These are phyloP conservation scores for Ustilago sp. DNA, from an alignment of 1,284 basidiomycete species.

Conservation along the genomic window DNA sequence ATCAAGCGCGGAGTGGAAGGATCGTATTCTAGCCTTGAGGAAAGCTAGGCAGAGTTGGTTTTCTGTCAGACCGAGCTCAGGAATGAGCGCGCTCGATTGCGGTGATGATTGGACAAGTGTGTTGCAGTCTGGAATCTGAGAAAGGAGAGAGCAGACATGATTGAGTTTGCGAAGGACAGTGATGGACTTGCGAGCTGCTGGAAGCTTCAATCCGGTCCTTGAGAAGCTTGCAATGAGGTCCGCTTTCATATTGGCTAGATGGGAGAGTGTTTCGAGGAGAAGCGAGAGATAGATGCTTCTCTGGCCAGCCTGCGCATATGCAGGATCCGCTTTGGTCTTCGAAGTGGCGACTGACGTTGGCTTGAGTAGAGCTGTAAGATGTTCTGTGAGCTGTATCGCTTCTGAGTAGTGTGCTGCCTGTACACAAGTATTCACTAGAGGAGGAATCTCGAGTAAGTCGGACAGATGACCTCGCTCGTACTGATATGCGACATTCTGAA, in stretches of 20 bases:
- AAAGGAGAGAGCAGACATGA: constrained; percentile 43
- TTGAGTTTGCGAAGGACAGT: constrained; percentile 85
- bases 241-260: constrained; percentile 74
- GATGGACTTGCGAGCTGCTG: constrained; percentile 86
- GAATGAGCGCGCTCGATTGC: not conserved
- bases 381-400: constrained; percentile 82
- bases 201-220: constrained; percentile 83
- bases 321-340: no score
- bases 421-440: constrained; percentile 89
- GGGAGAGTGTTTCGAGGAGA: constrained; percentile 78
- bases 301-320: constrained; percentile 1
- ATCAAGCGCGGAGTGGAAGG: constrained; percentile 73
- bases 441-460: constrained; percentile 88
- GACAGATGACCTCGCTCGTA: constrained; percentile 84
- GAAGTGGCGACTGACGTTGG: not conserved
- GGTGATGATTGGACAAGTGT: not conserved
- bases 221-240: constrained; percentile 83
- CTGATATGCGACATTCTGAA: constrained; percentile 42
- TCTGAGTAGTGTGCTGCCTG: constrained; percentile 90
- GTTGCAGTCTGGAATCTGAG: constrained; percentile 17
- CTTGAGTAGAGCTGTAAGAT: constrained; percentile 73
- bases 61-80: constrained; percentile 72
- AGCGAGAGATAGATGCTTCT: constrained; percentile 74
- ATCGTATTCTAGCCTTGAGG: constrained; percentile 75
- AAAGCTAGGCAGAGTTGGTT: constrained; percentile 78